phyloP scores from a whole-genome alignment of 768 basidiomycete genomes.

The Serendipita indica region DNA sequence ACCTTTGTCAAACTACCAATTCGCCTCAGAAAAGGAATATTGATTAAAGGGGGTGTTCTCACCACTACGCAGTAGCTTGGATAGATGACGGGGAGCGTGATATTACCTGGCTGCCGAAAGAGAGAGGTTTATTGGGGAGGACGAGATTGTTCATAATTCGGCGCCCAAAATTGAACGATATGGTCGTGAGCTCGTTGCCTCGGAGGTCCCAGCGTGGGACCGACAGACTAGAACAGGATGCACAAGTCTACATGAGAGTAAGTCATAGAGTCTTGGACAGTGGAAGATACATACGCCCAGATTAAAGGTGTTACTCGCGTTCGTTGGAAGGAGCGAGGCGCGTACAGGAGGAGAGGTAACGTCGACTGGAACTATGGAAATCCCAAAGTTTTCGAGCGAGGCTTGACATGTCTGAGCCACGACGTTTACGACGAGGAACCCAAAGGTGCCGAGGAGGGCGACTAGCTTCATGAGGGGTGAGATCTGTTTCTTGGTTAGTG shows the following conservation, averaged over 20 bases:
- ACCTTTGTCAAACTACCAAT: not conserved
- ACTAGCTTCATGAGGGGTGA: too few relatives aligned
- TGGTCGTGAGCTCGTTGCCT: too few relatives aligned
- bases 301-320: not conserved
- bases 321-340: not conserved
- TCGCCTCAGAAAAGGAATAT: not conserved
- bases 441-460: too few relatives aligned
- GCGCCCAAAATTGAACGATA: too few relatives aligned
- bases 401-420: too few relatives aligned
- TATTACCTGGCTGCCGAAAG: not conserved
- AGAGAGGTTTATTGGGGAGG: not conserved
- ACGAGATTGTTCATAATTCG: not conserved
- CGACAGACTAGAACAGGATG: too few relatives aligned
- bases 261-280: not conserved
- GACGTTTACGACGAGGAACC: too few relatives aligned
- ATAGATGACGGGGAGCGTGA: not conserved
- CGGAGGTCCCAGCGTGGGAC: too few relatives aligned
- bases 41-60: not conserved
- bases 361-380: not conserved
- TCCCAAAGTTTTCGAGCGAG: too few relatives aligned
- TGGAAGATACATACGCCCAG: not conserved
- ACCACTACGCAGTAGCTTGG: constrained; percentile 1
- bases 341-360: not conserved
- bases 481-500: too few relatives aligned
- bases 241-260: too few relatives aligned